Conservation (phyloP, 2,329 filamentous ascomycete species). For the Cladosporium sp. region DNA sequence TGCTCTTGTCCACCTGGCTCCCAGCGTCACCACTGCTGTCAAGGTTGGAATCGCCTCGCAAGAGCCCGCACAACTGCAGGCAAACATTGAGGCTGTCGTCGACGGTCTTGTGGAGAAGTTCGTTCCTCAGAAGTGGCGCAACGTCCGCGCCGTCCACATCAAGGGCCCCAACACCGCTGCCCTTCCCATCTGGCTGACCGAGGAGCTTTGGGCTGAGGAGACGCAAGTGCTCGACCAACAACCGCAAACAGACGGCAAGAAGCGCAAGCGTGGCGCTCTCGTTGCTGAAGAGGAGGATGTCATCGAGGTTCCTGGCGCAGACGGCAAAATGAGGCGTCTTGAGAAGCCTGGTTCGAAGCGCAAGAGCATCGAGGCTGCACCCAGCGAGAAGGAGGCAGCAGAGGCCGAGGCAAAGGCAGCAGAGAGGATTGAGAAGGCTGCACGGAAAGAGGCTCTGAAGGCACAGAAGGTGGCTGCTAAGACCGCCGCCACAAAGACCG, state of each 20-base stretch:
- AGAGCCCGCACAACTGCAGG: conserved; percentile 69
- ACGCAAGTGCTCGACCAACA: conserved; percentile 57
- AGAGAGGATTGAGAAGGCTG: conserved; percentile 21
- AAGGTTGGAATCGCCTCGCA: conserved; percentile 73
- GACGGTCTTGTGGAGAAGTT: conserved; percentile 69
- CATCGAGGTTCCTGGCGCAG: conserved; percentile 29
- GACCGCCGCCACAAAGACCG: conserved; percentile 11
- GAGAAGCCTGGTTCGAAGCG: conserved; percentile 22
- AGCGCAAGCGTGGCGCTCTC: conserved; percentile 30
- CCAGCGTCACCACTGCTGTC: conserved; percentile 74
- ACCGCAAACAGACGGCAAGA: conserved; percentile 29
- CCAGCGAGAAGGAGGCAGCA: conserved; percentile 24
- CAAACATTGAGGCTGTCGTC: conserved; percentile 73
- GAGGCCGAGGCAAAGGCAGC: conserved; percentile 22
- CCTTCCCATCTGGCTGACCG: conserved; percentile 89
- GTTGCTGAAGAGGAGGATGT: conserved; percentile 21
- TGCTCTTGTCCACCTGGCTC: conserved; percentile 76
- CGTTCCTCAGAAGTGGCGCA: conserved; percentile 82
- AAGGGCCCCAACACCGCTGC: conserved; percentile 86
- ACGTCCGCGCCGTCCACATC: conserved; percentile 78
- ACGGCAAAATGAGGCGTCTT: conserved; percentile 31
- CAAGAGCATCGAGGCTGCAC: conserved; percentile 19
- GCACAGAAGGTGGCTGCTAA: conserved; percentile 14
- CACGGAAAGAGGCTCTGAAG: conserved; percentile 18
- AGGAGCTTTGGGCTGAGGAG: conserved; percentile 83